A percentile compares a stretch with the other conserved stretches of the same genome.
Conservation (phyloP, 352 stramenopile genomes). For the Globisporangium abappressorium region DNA sequence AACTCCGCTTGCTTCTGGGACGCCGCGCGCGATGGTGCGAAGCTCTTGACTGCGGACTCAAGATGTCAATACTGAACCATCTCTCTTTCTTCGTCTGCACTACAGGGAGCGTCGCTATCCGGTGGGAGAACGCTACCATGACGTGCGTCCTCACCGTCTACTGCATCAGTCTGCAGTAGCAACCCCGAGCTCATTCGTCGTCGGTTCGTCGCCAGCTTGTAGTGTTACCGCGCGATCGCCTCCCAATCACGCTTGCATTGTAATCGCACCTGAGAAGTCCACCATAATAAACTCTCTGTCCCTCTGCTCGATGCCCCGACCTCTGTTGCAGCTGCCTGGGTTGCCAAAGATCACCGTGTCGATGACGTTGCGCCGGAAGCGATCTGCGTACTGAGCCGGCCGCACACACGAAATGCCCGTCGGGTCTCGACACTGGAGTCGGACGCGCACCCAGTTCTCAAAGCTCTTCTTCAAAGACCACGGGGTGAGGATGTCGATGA, state of each 20-base stretch:
- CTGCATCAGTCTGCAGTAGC: slow-evolving; percentile 66
- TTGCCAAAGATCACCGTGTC: slow-evolving; percentile 81
- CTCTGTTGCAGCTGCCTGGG: slow-evolving; percentile 32
- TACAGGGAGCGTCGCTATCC: slow-evolving; percentile 67
- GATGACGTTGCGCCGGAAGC: slow-evolving; percentile 83
- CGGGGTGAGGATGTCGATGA: slow-evolving; percentile 97
- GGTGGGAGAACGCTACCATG: slow-evolving; percentile 75
- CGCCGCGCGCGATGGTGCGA: slow-evolving; percentile 67
- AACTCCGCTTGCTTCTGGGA: slow-evolving; percentile 89
- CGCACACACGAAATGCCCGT: slow-evolving; percentile 85
- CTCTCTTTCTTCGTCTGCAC: not conserved
- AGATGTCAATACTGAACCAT: slow-evolving; percentile 2
- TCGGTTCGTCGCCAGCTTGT: not conserved
- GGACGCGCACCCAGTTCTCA: slow-evolving; percentile 86
- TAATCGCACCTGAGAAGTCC: slow-evolving; percentile 66
- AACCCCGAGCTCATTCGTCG: not conserved
- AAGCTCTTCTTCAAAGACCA: slow-evolving; percentile 93
- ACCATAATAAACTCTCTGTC: slow-evolving; percentile 78
- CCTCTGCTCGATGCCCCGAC: slow-evolving; percentile 22
- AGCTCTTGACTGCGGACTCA: not conserved
- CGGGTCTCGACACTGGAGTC: slow-evolving; percentile 71
- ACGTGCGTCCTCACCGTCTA: slow-evolving; percentile 69
- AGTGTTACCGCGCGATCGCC: not conserved
- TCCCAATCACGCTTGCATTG: slow-evolving; percentile 32
- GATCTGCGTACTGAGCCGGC: slow-evolving; percentile 74